A percentile compares a stretch with the other conserved stretches of the same genome.
These are phyloP conservation scores for Biscogniauxia marginata DNA, from an alignment of 2,329 filamentous ascomycete species.

Conservation along the genomic window DNA sequence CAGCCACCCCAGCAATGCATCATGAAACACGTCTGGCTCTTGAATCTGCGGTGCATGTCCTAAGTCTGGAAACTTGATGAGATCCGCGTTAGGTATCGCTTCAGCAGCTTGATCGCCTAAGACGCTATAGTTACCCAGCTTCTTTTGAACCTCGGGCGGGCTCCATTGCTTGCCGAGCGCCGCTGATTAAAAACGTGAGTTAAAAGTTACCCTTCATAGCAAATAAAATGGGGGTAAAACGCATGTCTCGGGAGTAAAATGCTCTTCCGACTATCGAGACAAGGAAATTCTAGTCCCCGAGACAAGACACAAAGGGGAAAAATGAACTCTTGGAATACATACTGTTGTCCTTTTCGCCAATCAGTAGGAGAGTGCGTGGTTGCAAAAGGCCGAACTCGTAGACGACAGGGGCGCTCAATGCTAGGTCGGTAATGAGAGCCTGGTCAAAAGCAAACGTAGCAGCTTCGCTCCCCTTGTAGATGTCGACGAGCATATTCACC, in stretches of 20 bases:
- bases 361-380: constrained; percentile 46
- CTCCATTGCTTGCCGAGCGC: constrained; percentile 55
- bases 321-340: too few species aligned
- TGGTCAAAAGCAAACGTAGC: constrained; percentile 45
- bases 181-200: too few species aligned
- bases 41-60: constrained; percentile 56
- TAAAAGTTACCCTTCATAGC: too few species aligned
- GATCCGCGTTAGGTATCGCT: constrained; percentile 42
- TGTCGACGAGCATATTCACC: constrained; percentile 53
- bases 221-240: too few species aligned
- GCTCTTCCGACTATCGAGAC: too few species aligned
- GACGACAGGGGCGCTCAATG: constrained; percentile 51
- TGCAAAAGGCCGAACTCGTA: constrained; percentile 48
- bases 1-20: constrained; percentile 46
- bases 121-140: constrained; percentile 48
- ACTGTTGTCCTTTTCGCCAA: constrained; percentile 53
- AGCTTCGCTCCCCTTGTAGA: constrained; percentile 47
- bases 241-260: too few species aligned
- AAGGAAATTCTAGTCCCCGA: too few species aligned
- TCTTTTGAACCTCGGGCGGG: constrained; percentile 40
- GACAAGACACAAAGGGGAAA: too few species aligned
- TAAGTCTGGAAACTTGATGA: constrained; percentile 47
- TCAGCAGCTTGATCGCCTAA: constrained; percentile 45
- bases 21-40: constrained; percentile 45
- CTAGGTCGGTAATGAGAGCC: constrained; percentile 53